A percentile compares a stretch with the other conserved stretches of the same genome.
Evolutionary conservation across 306 rosid genomes (phyloP).

Genomic region (Vigna angularis): DNA sequence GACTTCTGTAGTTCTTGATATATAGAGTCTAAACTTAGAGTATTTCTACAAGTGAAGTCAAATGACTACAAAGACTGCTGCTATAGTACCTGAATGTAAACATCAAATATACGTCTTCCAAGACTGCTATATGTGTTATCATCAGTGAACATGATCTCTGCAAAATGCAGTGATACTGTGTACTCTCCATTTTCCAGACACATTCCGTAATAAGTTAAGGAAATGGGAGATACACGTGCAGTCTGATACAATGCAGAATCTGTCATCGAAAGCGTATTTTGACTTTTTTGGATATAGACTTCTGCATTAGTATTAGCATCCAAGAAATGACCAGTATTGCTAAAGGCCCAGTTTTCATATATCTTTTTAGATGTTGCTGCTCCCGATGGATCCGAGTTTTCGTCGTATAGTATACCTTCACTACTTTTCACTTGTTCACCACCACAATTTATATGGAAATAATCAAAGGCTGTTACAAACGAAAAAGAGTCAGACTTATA

Average conservation of each 20-base stretch:
- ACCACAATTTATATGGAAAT: conserved; percentile 52
- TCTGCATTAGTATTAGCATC: neutral
- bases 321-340: conserved; percentile 59
- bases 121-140: conserved; percentile 47
- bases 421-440: neutral
- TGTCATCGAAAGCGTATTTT: conserved; percentile 1
- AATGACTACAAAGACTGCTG: neutral
- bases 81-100: conserved; percentile 60
- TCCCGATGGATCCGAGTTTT: neutral
- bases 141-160: conserved; percentile 53
- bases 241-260: conserved; percentile 51
- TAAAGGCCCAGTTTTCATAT: conserved; percentile 57
- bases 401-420: neutral
- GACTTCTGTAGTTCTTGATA: neutral
- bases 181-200: conserved; percentile 64
- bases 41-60: neutral
- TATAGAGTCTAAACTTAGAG: neutral
- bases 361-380: neutral
- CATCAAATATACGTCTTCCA: conserved; percentile 64
- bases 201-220: conserved; percentile 67
- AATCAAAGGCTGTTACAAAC: neutral
- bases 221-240: conserved; percentile 74
- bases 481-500: neutral
- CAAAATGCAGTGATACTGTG: conserved; percentile 57
- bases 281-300: neutral